Conservation (phyloP, 2,329 filamentous ascomycete genomes). For the Cercospora berteroae region DNA sequence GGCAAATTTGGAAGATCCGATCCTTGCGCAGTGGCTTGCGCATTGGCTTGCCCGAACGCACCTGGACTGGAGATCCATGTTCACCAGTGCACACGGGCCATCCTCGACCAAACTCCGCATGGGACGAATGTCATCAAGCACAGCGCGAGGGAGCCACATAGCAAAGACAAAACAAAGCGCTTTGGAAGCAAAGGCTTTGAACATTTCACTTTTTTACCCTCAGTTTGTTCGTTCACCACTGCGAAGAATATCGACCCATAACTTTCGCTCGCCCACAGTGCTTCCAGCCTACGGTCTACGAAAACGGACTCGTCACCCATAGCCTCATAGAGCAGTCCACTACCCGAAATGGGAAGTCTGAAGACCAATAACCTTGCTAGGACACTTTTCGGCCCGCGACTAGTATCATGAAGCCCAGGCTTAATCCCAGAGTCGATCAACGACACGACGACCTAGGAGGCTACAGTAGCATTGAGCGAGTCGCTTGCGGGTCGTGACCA, state of each 20-base stretch:
- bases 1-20: not conserved
- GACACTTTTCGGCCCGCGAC: not conserved
- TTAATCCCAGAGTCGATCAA: not conserved
- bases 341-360: not conserved
- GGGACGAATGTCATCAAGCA: no score
- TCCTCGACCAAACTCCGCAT: not conserved
- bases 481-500: not conserved
- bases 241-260: not conserved
- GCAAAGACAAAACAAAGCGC: no score
- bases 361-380: not conserved
- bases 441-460: not conserved
- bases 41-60: not conserved
- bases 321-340: not conserved
- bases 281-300: not conserved
- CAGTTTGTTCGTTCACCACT: not conserved
- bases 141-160: no score
- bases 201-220: no score
- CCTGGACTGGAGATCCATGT: not conserved
- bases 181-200: no score
- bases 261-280: not conserved
- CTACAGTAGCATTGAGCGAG: not conserved
- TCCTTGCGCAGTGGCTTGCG: not conserved
- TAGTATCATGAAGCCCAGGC: not conserved
- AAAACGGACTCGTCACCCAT: not conserved
- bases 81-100: not conserved